Percentiles rank a stretch among this genome's conserved stretches.
Conservation (phyloP, 2,329 filamentous ascomycete genomes). For the Penicillium rolfsii region DNA sequence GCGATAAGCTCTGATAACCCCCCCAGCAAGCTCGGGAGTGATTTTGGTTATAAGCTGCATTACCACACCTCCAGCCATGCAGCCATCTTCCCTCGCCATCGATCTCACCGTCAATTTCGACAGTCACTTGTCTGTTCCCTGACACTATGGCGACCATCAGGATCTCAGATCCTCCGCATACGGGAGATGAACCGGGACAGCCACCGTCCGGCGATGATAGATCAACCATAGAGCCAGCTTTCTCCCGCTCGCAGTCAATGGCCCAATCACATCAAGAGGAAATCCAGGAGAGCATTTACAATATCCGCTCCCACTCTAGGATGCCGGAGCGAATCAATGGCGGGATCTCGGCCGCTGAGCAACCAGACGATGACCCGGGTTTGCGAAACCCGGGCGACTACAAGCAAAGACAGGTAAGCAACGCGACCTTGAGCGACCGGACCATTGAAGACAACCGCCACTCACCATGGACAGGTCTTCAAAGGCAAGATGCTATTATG, state of each 20-base stretch:
- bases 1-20: no score
- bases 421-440: background rate
- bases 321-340: background rate
- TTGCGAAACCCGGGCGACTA: conserved; percentile 1
- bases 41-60: no score
- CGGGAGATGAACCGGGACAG: background rate
- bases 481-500: conserved; percentile 3
- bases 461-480: background rate
- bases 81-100: no score
- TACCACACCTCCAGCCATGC: no score
- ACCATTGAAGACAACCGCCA: background rate
- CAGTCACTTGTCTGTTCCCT: background rate
- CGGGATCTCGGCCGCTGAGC: no score
- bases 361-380: background rate
- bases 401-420: conserved; percentile 2
- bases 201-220: background rate
- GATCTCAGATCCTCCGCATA: background rate
- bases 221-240: background rate
- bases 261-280: background rate
- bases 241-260: background rate
- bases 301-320: background rate
- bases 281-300: background rate
- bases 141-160: background rate
- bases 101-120: no score
- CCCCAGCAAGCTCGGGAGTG: no score